Conservation (phyloP, 345 rosid species). For the Murraya paniculata region DNA sequence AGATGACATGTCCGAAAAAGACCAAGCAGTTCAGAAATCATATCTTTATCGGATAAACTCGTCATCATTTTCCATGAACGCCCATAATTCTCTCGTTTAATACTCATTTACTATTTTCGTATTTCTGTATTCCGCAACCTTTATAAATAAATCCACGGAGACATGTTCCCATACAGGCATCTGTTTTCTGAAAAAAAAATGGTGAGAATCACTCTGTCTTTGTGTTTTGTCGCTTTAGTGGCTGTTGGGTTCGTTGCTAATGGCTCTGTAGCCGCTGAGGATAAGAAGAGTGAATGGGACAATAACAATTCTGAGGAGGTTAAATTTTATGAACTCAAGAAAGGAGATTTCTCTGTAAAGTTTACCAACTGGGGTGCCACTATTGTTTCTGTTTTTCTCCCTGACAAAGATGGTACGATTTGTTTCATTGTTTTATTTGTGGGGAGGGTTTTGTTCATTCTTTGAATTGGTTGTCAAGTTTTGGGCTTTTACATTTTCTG, state of each 20-base stretch:
- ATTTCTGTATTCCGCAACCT: not conserved
- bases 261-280: slow-evolving; percentile 8
- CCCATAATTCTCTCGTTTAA: not conserved
- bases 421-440: not conserved
- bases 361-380: slow-evolving; percentile 92
- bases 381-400: slow-evolving; percentile 59
- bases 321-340: slow-evolving; percentile 63
- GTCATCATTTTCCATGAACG: not conserved
- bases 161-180: too few relatives aligned
- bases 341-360: slow-evolving; percentile 55
- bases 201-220: slow-evolving; percentile 26
- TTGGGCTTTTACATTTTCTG: not conserved
- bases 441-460: not conserved
- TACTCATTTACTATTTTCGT: not conserved
- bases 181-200: slow-evolving; percentile 10
- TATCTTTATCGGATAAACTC: not conserved
- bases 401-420: slow-evolving; percentile 71
- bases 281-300: not conserved
- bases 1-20: not conserved
- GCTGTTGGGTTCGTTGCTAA: slow-evolving; percentile 24
- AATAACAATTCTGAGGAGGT: slow-evolving; percentile 11
- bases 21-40: not conserved
- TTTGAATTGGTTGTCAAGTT: not conserved
- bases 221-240: slow-evolving; percentile 25
- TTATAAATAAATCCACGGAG: not conserved